Percentiles rank a stretch among this genome's conserved stretches.
phyloP scores from a whole-genome alignment of 108 stramenopile species.

The Skeletonema potamos region DNA sequence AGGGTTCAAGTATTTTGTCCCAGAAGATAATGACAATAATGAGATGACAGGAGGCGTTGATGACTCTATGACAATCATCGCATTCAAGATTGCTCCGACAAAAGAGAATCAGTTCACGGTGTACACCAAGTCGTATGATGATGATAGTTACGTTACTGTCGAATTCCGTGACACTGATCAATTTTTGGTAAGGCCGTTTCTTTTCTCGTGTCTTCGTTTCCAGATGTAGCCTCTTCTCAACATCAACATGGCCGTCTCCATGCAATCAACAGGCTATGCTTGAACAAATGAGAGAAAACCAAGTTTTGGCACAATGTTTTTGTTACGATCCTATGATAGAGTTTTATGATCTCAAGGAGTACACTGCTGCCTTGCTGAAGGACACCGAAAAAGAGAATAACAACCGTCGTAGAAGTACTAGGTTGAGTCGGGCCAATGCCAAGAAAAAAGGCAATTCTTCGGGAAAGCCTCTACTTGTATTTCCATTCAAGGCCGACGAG shows the following conservation, averaged over 20 bases:
- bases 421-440: slow-evolving; percentile 13
- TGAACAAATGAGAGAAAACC: slow-evolving; percentile 10
- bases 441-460: slow-evolving; percentile 15
- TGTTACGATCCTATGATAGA: not conserved
- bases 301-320: not conserved
- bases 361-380: slow-evolving; percentile 30
- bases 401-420: slow-evolving; percentile 15
- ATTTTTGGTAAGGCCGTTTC: slow-evolving; percentile 10
- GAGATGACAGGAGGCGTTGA: slow-evolving; percentile 8
- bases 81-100: slow-evolving; percentile 46
- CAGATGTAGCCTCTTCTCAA: not conserved
- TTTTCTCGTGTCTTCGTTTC: not conserved
- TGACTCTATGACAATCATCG: slow-evolving; percentile 45
- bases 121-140: slow-evolving; percentile 36
- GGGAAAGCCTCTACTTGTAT: slow-evolving; percentile 55
- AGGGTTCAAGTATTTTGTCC: slow-evolving; percentile 45
- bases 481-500: slow-evolving; percentile 69
- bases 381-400: slow-evolving; percentile 26
- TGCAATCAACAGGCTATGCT: slow-evolving; percentile 1
- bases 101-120: slow-evolving; percentile 29
- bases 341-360: slow-evolving; percentile 10
- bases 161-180: slow-evolving; percentile 50
- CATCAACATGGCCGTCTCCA: not conserved
- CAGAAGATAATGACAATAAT: slow-evolving; percentile 12
- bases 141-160: slow-evolving; percentile 44